These are phyloP conservation scores for Funneliformis geosporum DNA, from an alignment of 192 early-diverging fungal genomes.

Conservation along the genomic window DNA sequence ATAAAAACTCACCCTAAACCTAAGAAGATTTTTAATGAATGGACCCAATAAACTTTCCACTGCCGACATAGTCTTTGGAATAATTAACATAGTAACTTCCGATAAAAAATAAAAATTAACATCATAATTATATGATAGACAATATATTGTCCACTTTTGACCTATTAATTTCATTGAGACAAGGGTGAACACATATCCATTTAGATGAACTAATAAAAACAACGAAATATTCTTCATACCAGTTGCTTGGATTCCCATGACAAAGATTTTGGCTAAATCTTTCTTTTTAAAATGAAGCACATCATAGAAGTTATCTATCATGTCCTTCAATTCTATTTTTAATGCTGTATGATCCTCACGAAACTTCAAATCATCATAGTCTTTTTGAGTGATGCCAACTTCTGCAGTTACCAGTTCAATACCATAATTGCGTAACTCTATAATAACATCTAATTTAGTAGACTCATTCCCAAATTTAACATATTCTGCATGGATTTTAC, in stretches of 20 bases:
- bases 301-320: conserved; percentile 23
- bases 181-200: background rate
- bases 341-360: conserved; percentile 22
- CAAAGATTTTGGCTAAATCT: conserved; percentile 11
- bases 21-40: conserved; percentile 15
- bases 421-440: conserved; percentile 6
- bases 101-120: conserved; percentile 21
- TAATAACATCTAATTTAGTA: background rate
- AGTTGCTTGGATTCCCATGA: background rate
- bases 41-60: background rate
- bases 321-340: conserved; percentile 25
- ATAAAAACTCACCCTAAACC: conserved; percentile 15
- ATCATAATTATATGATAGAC: conserved; percentile 8
- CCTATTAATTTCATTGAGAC: conserved; percentile 2
- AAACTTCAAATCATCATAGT: background rate
- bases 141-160: conserved; percentile 9
- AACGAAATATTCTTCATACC: conserved; percentile 15
- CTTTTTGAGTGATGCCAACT: conserved; percentile 1
- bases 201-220: background rate
- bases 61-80: too few species aligned
- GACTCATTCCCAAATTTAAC: background rate
- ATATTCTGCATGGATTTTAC: conserved; percentile 7
- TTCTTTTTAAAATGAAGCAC: conserved; percentile 20
- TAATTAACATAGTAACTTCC: conserved; percentile 1
- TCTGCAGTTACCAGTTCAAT: background rate